Evolutionary conservation across 306 rosid species (phyloP).

Genomic region (Astragalus glycyphyllos): DNA sequence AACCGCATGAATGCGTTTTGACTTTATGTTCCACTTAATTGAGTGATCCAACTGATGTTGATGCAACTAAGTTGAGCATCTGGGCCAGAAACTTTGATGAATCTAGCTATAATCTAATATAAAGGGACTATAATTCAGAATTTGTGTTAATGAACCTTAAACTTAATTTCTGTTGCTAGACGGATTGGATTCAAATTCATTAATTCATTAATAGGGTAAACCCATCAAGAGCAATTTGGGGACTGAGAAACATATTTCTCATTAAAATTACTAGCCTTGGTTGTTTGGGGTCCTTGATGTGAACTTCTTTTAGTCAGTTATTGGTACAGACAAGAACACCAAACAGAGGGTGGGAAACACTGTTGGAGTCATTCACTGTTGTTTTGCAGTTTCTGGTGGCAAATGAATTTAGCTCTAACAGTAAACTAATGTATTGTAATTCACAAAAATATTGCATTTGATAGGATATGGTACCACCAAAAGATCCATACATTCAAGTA

Average conservation of each 20-base stretch:
- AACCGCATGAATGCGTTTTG: slow-evolving; percentile 18
- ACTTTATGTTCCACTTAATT: too few species aligned
- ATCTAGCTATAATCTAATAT: slow-evolving; percentile 12
- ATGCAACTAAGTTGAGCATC: slow-evolving; percentile 22
- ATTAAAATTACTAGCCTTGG: neutral
- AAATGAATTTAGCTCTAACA: slow-evolving; percentile 16
- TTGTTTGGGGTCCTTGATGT: slow-evolving; percentile 14
- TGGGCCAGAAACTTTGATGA: neutral
- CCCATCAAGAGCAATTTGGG: neutral
- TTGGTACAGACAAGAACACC: slow-evolving; percentile 1
- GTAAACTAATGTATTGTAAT: slow-evolving; percentile 9
- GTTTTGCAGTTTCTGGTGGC: slow-evolving; percentile 11
- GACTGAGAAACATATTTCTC: slow-evolving; percentile 5
- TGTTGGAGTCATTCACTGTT: neutral
- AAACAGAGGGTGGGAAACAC: slow-evolving; percentile 18
- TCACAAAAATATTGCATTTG: slow-evolving; percentile 42
- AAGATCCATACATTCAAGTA: slow-evolving; percentile 92
- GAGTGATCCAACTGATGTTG: too few species aligned
- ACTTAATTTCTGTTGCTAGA: slow-evolving; percentile 10
- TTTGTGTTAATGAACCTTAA: slow-evolving; percentile 28
- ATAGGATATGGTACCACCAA: slow-evolving; percentile 98
- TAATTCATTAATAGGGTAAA: neutral
- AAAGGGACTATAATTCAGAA: neutral
- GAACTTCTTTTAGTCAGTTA: neutral
- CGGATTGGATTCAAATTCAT: slow-evolving; percentile 9